Evolutionary conservation across 768 basidiomycete genomes (phyloP), one percentile per base, ranked within the genome.

Genomic region (Asterophora parasitica): DNA sequence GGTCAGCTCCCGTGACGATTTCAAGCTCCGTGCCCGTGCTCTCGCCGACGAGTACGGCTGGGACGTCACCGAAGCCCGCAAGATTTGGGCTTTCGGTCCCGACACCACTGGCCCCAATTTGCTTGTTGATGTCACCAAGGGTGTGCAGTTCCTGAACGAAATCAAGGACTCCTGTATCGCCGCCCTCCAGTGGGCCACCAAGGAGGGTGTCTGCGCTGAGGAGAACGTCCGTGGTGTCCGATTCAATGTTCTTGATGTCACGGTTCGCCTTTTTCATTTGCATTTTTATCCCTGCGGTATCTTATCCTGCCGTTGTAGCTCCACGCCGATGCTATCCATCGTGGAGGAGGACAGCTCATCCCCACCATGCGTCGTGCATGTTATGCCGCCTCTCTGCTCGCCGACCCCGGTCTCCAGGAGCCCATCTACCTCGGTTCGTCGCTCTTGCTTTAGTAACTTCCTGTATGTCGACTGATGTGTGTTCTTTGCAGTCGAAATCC

Each of bases 141-240:
- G 92, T 77, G 92, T 95, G 51, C 95, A 98, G 65, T 98, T 95
- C 77, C 74, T 99, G 53, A 93, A 92, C 68, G 96, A 99, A 81
- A 99, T 99, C 78, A 98, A 99, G 79, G 96, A 99, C 68, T 97
- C 95, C n/a, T n/a, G n/a, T n/a, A n/a, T n/a, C n/a, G n/a, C n/a
- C n/a, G n/a, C n/a, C n/a, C n/a, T n/a, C n/a, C n/a, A n/a, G n/a
- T n/a, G n/a, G n/a, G n/a, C n/a, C n/a, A n/a, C n/a, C n/a, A n/a
- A n/a, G n/a, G n/a, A n/a, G n/a, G n/a, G n/a, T n/a, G n/a, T n/a
- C n/a, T 82, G 86, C 63, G 84, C 84, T 53, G 95, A 98, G 65
- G 96, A 99, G 81, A 91, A 86, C 68, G 94, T 98, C 91, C 92
- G 95, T 75, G 93, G 93, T 73, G 78, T 95, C 61, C 90, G 96